Conservation (phyloP, 345 rosid genomes). For the Iberis pinnata region DNA sequence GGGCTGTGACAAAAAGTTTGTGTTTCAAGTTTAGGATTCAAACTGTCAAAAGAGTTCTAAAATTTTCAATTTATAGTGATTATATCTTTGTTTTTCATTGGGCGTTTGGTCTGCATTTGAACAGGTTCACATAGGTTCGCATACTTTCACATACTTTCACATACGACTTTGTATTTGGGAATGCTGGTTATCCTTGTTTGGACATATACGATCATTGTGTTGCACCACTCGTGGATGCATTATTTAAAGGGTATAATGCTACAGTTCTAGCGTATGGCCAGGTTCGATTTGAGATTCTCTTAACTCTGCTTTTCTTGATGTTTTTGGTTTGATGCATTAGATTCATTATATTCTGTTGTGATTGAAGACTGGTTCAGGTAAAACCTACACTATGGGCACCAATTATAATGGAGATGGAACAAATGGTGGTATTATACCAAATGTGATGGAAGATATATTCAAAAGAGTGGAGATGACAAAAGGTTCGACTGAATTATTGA, state of each 20-base stretch:
- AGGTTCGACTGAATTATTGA: constrained; percentile 54
- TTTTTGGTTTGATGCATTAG: neutral
- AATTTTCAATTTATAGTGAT: no score
- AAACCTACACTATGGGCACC: constrained; percentile 95
- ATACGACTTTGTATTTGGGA: constrained; percentile 68
- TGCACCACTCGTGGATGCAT: constrained; percentile 83
- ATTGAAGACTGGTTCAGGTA: constrained; percentile 84
- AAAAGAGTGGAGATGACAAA: constrained; percentile 40
- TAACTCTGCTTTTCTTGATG: neutral
- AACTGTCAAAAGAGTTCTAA: neutral
- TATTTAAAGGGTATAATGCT: constrained; percentile 82
- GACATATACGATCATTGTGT: constrained; percentile 58
- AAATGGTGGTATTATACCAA: constrained; percentile 63
- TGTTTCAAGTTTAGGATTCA: neutral
- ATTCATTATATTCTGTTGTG: constrained; percentile 1
- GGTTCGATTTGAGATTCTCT: constrained; percentile 35
- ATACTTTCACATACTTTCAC: constrained; percentile 80
- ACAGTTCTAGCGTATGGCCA: constrained; percentile 96
- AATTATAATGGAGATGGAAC: constrained; percentile 62
- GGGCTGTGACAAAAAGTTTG: no score
- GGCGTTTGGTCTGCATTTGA: neutral
- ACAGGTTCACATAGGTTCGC: constrained; percentile 87
- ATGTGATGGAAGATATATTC: constrained; percentile 74
- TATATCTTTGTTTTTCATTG: no score
- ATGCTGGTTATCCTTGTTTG: constrained; percentile 40